A percentile compares a stretch with the other conserved stretches of the same genome.
Evolutionary conservation across 495 filamentous ascomycete species (phyloP).

Genomic region (Margaritispora aquatica): DNA sequence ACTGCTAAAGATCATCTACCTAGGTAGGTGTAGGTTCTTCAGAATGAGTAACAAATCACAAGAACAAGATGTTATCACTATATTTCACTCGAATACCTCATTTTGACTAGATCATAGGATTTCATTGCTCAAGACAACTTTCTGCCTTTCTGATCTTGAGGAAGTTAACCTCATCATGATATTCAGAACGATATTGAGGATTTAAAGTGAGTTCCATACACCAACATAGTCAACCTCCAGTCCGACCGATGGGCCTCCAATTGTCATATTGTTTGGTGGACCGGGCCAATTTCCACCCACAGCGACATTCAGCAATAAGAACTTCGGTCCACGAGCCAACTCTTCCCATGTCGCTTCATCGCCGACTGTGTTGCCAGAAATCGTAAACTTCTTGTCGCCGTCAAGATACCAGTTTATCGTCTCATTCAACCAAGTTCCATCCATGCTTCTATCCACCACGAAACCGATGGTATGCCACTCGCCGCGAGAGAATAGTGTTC

Average conservation of each 20-base stretch:
- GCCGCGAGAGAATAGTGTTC: slow-evolving; percentile 13
- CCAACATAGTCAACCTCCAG: slow-evolving; percentile 23
- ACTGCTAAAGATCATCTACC: too few relatives aligned
- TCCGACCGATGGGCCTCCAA: background rate
- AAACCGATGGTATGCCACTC: slow-evolving; percentile 22
- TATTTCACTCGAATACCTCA: too few relatives aligned
- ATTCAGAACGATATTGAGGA: background rate
- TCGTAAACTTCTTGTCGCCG: slow-evolving; percentile 18
- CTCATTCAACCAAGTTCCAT: slow-evolving; percentile 9
- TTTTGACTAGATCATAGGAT: too few relatives aligned
- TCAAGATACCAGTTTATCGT: slow-evolving; percentile 26
- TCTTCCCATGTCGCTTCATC: slow-evolving; percentile 20
- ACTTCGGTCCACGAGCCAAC: slow-evolving; percentile 24
- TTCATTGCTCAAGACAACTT: too few relatives aligned
- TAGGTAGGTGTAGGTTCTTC: too few relatives aligned
- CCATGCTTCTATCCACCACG: slow-evolving; percentile 18
- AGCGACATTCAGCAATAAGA: slow-evolving; percentile 26
- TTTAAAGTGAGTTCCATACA: slow-evolving; percentile 14
- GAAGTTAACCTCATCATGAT: too few relatives aligned
- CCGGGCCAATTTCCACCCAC: slow-evolving; percentile 24
- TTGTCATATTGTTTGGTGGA: slow-evolving; percentile 11
- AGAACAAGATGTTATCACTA: too few relatives aligned
- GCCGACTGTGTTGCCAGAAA: slow-evolving; percentile 19
- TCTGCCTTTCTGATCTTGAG: too few relatives aligned
- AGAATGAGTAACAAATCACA: too few relatives aligned